Conservation (phyloP, 192 early-diverging fungal species). For the Gaertneriomyces sp. region DNA sequence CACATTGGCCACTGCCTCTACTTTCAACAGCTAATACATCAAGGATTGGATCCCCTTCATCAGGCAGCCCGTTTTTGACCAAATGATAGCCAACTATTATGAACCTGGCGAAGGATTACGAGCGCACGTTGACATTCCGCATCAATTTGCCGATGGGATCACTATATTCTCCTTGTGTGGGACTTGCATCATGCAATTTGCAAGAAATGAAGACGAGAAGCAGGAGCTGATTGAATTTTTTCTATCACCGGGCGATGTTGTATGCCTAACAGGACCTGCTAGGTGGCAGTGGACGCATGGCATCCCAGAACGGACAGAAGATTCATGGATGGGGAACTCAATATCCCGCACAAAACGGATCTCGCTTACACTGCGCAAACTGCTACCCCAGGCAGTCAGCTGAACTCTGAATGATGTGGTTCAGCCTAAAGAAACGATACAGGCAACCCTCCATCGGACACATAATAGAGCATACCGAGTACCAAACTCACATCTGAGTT, state of each 20-base stretch:
- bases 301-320: conserved; percentile 30
- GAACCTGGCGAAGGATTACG: conserved; percentile 47
- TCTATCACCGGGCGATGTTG: conserved; percentile 46
- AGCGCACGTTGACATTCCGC: conserved; percentile 48
- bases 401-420: too few species aligned
- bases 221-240: conserved; percentile 5
- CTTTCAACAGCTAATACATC: not conserved
- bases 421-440: too few species aligned
- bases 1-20: not conserved
- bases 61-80: conserved; percentile 40
- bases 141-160: conserved; percentile 49
- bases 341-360: conserved; percentile 12
- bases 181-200: conserved; percentile 35
- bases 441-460: too few species aligned
- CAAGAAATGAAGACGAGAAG: not conserved
- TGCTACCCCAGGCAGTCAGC: conserved; percentile 1
- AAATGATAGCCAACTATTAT: conserved; percentile 57
- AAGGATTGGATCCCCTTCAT: conserved; percentile 1
- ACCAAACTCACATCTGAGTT: too few species aligned
- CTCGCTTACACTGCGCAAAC: conserved; percentile 30
- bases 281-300: conserved; percentile 56
- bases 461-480: too few species aligned
- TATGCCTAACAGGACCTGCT: conserved; percentile 44
- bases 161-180: conserved; percentile 41
- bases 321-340: conserved; percentile 22